Evolutionary conservation across 2,329 filamentous ascomycete genomes (phyloP).

Genomic region (Mycocentrospora acerina): DNA sequence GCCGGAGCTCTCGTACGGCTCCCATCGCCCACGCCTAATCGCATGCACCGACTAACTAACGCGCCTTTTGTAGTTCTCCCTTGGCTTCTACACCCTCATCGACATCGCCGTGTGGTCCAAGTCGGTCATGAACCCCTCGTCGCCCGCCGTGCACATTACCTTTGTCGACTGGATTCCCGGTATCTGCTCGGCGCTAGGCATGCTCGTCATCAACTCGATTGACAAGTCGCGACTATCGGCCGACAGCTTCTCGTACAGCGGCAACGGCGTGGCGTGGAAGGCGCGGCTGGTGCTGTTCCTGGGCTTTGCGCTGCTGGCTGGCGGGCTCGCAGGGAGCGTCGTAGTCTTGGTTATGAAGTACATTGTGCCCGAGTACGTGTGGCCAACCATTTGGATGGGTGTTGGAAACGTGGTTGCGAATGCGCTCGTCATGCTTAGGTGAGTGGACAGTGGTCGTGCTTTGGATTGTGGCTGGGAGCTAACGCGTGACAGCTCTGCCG

Average conservation of each 20-base stretch:
- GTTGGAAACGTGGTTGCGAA: conserved; percentile 68
- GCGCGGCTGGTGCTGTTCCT: conserved; percentile 68
- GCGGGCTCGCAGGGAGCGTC: conserved; percentile 66
- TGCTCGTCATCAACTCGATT: conserved; percentile 73
- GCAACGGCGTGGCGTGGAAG: conserved; percentile 70
- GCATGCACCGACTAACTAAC: conserved; percentile 4
- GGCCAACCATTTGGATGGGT: conserved; percentile 67
- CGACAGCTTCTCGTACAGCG: conserved; percentile 66
- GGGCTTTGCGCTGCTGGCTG: conserved; percentile 69
- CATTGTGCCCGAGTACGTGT: conserved; percentile 59
- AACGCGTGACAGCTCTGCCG: conserved; percentile 54
- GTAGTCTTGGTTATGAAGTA: conserved; percentile 70
- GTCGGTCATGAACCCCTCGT: conserved; percentile 61
- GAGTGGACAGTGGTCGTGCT: conserved; percentile 37
- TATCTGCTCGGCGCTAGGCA: conserved; percentile 68
- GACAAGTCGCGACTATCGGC: conserved; percentile 66
- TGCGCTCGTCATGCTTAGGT: conserved; percentile 67
- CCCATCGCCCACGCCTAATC: neutral
- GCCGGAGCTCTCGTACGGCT: conserved; percentile 63
- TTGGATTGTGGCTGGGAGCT: conserved; percentile 13
- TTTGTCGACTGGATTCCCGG: conserved; percentile 73
- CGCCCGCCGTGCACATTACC: conserved; percentile 60
- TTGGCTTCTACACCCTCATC: conserved; percentile 70
- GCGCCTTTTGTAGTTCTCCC: conserved; percentile 61
- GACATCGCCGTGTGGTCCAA: conserved; percentile 66